Conservation (phyloP, 83 land plant genomes). For the Isoetes engelmannii region DNA sequence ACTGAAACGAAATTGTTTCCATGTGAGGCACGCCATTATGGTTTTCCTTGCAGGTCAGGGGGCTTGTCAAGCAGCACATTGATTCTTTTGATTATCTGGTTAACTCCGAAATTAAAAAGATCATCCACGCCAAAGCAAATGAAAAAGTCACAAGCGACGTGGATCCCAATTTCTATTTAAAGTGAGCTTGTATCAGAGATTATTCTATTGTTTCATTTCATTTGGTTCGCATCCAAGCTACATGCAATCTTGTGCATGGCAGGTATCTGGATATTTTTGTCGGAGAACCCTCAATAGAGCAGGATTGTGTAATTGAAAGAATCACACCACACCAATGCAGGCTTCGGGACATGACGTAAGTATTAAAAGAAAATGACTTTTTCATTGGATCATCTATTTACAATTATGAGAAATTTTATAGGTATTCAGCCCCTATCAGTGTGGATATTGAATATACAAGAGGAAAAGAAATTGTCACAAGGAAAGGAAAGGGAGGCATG, state of each 20-base stretch:
- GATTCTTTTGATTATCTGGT: constrained; percentile 93
- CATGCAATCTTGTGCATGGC: constrained; percentile 2
- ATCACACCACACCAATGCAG: constrained; percentile 88
- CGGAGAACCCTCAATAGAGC: constrained; percentile 54
- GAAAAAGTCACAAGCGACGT: constrained; percentile 44
- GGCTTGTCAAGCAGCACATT: constrained; percentile 88
- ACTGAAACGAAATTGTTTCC: not conserved
- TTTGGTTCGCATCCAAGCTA: not conserved
- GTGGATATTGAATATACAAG: constrained; percentile 72
- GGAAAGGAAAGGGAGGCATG: constrained; percentile 46
- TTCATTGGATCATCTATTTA: not conserved
- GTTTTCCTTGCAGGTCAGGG: constrained; percentile 64
- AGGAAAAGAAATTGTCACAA: constrained; percentile 49
- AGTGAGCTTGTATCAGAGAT: constrained; percentile 29
- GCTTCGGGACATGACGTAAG: constrained; percentile 78
- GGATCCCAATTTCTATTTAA: constrained; percentile 56
- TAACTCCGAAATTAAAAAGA: constrained; percentile 75
- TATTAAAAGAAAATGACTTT: not conserved
- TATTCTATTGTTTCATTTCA: constrained; percentile 8
- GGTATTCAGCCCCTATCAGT: constrained; percentile 88
- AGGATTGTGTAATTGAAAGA: constrained; percentile 41
- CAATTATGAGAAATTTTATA: constrained; percentile 12
- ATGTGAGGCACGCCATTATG: too few species aligned
- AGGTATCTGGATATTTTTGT: constrained; percentile 74
- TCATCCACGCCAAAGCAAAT: constrained; percentile 72